phyloP scores from a whole-genome alignment of 768 basidiomycete species.

The Russula brevipes region DNA sequence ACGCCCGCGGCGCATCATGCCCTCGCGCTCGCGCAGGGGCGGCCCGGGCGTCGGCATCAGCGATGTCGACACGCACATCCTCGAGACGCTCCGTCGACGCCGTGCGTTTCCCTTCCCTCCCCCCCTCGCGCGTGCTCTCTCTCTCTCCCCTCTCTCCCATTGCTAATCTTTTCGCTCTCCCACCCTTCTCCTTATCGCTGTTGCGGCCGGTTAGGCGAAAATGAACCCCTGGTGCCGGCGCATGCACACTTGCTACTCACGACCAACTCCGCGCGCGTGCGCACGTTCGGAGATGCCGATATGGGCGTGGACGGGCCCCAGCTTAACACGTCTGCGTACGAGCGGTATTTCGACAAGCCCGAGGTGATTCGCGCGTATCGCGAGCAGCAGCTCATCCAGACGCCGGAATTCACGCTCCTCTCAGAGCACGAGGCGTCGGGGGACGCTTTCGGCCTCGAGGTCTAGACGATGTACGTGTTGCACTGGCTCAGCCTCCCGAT shows the following conservation, averaged over 20 bases:
- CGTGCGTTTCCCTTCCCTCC: constrained; percentile 42
- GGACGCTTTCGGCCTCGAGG: constrained; percentile 67
- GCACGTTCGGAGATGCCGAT: constrained; percentile 35
- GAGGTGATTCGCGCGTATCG: constrained; percentile 69
- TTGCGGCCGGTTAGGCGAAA: constrained; percentile 53
- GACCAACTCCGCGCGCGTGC: constrained; percentile 55
- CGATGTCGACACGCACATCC: constrained; percentile 77
- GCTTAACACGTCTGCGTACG: constrained; percentile 56
- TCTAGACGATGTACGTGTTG: constrained; percentile 59
- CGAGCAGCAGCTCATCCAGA: constrained; percentile 69
- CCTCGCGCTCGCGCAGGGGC: constrained; percentile 73
- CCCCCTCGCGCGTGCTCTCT: background rate
- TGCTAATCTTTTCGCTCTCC: background rate
- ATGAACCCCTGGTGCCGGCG: constrained; percentile 63
- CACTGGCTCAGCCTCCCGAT: background rate
- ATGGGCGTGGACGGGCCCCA: constrained; percentile 35
- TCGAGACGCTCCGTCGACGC: constrained; percentile 74
- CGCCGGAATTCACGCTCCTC: constrained; percentile 57
- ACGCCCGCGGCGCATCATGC: constrained; percentile 74
- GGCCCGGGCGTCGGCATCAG: constrained; percentile 76
- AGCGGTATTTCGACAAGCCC: constrained; percentile 72
- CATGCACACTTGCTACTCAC: constrained; percentile 66
- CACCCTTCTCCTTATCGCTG: too few species aligned
- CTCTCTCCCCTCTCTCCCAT: background rate
- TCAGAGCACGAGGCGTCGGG: constrained; percentile 51